Conservation (phyloP, 495 filamentous ascomycete genomes). For the Diplogelasinospora grovesii region DNA sequence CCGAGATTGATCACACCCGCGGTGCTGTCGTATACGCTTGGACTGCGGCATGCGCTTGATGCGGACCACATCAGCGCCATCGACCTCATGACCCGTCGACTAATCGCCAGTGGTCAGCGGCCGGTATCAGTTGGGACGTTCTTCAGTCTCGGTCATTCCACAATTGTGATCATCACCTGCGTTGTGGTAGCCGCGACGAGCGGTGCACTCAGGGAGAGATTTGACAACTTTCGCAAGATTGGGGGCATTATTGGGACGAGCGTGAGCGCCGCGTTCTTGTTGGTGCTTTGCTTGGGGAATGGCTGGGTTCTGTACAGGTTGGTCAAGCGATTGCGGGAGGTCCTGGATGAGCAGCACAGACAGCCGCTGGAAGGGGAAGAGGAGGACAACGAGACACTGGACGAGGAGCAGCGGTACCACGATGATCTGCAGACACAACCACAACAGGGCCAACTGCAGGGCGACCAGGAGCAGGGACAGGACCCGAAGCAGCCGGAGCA, state of each 20-base stretch:
- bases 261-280: slow-evolving; percentile 73
- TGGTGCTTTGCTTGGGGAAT: slow-evolving; percentile 79
- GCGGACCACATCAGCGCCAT: slow-evolving; percentile 97
- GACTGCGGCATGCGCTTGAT: slow-evolving; percentile 88
- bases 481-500: no score
- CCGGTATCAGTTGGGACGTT: slow-evolving; percentile 95
- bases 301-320: slow-evolving; percentile 76
- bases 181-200: slow-evolving; percentile 86
- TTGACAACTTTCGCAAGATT: slow-evolving; percentile 72
- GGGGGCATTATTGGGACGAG: slow-evolving; percentile 82
- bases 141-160: slow-evolving; percentile 90
- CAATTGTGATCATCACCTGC: slow-evolving; percentile 87
- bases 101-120: slow-evolving; percentile 79
- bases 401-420: slow-evolving; percentile 8
- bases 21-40: slow-evolving; percentile 78
- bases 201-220: slow-evolving; percentile 69
- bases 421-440: no score
- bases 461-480: no score
- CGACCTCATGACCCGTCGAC: slow-evolving; percentile 86
- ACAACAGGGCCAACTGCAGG: no score
- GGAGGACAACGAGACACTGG: slow-evolving; percentile 11
- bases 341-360: slow-evolving; percentile 39
- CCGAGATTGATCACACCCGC: slow-evolving; percentile 66
- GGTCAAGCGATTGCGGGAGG: slow-evolving; percentile 55
- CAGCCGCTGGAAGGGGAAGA: slow-evolving; percentile 9